These are phyloP conservation scores for Zygosaccharomyces sapae DNA, from an alignment of 1,139 yeast species.

Conservation along the genomic window DNA sequence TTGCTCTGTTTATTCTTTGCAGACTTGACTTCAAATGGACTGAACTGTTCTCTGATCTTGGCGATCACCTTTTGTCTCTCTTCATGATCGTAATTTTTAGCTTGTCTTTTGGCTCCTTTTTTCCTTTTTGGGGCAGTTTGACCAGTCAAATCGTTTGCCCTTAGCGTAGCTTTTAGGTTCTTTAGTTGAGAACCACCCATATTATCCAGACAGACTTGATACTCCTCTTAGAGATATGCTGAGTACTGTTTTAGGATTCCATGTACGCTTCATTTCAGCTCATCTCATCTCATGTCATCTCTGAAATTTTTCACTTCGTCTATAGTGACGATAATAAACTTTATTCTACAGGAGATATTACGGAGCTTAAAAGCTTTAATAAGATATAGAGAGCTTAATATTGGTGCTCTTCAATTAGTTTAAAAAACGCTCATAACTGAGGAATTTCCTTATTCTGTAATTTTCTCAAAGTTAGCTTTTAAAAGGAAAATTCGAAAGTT, in stretches of 20 bases:
- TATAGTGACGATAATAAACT: background rate
- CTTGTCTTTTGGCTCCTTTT: constrained; percentile 46
- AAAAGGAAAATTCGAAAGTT: too few species aligned
- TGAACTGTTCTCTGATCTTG: constrained; percentile 74
- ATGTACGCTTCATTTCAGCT: constrained; percentile 16
- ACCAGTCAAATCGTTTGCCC: constrained; percentile 76
- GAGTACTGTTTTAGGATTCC: background rate
- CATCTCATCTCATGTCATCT: constrained; percentile 18
- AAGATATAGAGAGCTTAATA: background rate
- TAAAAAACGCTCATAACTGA: too few species aligned
- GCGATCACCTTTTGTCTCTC: constrained; percentile 54
- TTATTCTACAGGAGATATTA: background rate
- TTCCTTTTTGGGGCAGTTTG: constrained; percentile 62
- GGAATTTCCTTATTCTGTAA: too few species aligned
- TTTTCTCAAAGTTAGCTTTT: too few species aligned
- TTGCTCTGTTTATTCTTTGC: constrained; percentile 60
- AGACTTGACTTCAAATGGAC: constrained; percentile 79
- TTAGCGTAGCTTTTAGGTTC: constrained; percentile 70
- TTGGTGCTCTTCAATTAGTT: background rate
- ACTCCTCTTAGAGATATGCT: background rate
- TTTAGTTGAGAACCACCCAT: constrained; percentile 94
- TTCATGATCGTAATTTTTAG: constrained; percentile 67
- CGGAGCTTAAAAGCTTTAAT: background rate
- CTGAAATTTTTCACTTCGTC: constrained; percentile 6
- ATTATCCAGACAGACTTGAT: background rate